Conservation (phyloP, 73 alveolate genomes). For the Blepharisma stoltei region DNA sequence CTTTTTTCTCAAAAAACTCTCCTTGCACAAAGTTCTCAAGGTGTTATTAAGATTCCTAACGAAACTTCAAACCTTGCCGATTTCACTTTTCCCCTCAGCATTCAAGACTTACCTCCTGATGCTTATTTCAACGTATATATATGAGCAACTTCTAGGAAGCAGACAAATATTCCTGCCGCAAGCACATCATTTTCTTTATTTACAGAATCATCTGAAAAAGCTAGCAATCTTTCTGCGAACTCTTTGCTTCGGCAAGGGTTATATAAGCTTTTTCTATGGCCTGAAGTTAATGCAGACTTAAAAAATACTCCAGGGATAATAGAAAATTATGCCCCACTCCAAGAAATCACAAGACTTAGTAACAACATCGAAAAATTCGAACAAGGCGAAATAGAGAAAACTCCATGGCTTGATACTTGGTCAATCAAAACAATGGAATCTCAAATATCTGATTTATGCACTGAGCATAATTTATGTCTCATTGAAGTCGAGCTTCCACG, state of each 20-base stretch:
- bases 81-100: background rate
- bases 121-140: background rate
- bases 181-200: background rate
- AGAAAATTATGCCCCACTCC: background rate
- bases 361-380: conserved; percentile 23
- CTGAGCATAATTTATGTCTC: conserved; percentile 28
- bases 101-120: background rate
- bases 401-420: conserved; percentile 26
- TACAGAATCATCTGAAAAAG: background rate
- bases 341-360: background rate
- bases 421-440: conserved; percentile 28
- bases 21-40: background rate
- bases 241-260: conserved; percentile 15
- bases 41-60: background rate
- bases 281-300: no score
- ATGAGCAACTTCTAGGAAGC: background rate
- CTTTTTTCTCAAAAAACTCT: background rate
- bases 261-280: background rate
- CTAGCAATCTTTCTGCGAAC: background rate
- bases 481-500: conserved; percentile 37
- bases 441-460: conserved; percentile 28
- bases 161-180: background rate
- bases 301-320: background rate
- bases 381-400: background rate
- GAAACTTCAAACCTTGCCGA: background rate